Evolutionary conservation across 176 grass and related monocot species (phyloP), one percentile per base, ranked within the genome.

Genomic region (Aegilops tauschii): DNA sequence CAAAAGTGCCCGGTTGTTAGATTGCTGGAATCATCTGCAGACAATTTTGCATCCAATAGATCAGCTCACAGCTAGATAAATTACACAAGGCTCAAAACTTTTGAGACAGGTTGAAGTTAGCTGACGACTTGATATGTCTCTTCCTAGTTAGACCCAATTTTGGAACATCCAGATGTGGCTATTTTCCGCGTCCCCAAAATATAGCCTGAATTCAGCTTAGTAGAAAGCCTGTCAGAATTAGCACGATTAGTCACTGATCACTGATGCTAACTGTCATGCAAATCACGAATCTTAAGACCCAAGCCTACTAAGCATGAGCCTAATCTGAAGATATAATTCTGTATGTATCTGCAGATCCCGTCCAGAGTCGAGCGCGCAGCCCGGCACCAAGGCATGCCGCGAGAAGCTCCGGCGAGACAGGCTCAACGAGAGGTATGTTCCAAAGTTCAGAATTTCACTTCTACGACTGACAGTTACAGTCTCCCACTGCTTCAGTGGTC

Each of bases 381-480:
- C 94, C 3, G 97, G 94, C 14, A 93, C 97, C 21, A 99, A 99
- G 83, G 97, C 97, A 54, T 91, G 97, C 81, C 94, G 97, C 12
- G 97, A 99, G 80, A 99, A 99, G 92, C 87, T 93, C 71, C 88
- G 97, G 61, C 90, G 97, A 74, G 94, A 99, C 28, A 90, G 52
- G 89, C 94, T 99, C 58, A 99, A 99, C 30, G 97, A 99, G 73
- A 99, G 94, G 97, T 67, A 81, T 20, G 68, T 84, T 72, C 29
- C 65, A 16, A 5, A 56, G 32, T 66, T 67, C 36, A 62, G 12
- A 49, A 3, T 80, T 78, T 12, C 18, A 68, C 20, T 37, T 79
- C 16, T 13, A 30, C 29, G 18, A 32, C 69, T 36, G 12, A 14
- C 18, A 45, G 28, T 39, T 14, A 7, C 2, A 76, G 28, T n/a